Percentiles rank a stretch among this genome's conserved stretches.
Evolutionary conservation across 1,284 basidiomycete species (phyloP).

Genomic region (Apiotrichum akiyoshidainum): DNA sequence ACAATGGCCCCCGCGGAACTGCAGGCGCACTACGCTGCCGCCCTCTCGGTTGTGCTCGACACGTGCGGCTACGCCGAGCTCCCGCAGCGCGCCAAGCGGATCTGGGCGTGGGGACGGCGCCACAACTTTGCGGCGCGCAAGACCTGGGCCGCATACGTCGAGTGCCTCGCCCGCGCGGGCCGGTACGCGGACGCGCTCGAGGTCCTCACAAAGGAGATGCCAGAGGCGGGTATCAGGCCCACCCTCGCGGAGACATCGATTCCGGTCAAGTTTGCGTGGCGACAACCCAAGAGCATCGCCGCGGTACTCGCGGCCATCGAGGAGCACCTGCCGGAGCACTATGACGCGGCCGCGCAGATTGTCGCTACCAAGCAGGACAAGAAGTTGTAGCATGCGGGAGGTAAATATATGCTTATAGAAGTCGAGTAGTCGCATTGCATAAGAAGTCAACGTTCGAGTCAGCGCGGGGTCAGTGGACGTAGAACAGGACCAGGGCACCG

Average conservation of each 20-base stretch:
- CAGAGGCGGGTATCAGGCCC: not conserved
- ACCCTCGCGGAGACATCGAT: not conserved
- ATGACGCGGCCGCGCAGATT: not conserved
- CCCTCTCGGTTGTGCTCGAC: constrained; percentile 78
- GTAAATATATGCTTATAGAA: not conserved
- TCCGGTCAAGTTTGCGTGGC: constrained; percentile 12
- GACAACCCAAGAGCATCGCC: not conserved
- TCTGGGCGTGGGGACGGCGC: constrained; percentile 57
- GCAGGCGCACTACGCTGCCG: constrained; percentile 58
- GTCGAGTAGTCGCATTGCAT: too few relatives aligned
- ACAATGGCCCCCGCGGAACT: constrained; percentile 18
- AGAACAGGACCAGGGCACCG: not conserved
- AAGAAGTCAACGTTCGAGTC: too few relatives aligned
- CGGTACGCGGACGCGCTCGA: constrained; percentile 66
- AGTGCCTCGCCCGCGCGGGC: constrained; percentile 74
- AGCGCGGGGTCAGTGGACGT: not conserved
- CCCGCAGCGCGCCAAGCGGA: constrained; percentile 56
- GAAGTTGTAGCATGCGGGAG: not conserved
- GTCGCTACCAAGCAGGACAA: not conserved
- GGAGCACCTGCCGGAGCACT: not conserved
- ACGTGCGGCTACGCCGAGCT: constrained; percentile 67
- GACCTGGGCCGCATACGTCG: constrained; percentile 74
- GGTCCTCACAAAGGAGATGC: constrained; percentile 65
- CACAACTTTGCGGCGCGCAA: constrained; percentile 57
- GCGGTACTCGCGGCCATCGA: not conserved